Percentiles rank a stretch among this genome's conserved stretches.
phyloP scores from a whole-genome alignment of 2,329 filamentous ascomycete species.

The Byssothecium circinans region DNA sequence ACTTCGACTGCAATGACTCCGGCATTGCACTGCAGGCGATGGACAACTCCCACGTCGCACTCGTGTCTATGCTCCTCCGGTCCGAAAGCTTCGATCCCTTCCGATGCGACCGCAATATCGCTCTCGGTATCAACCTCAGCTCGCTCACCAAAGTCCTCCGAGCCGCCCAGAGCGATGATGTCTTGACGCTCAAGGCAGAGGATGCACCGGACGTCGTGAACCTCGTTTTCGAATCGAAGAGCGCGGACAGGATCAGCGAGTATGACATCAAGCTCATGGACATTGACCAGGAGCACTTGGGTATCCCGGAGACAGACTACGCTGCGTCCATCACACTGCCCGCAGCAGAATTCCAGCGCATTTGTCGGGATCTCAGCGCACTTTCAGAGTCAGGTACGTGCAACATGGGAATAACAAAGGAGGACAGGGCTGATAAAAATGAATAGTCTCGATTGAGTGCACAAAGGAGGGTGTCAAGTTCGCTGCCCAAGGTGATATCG shows the following conservation, averaged over 20 bases:
- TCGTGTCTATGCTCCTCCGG: conserved; percentile 98
- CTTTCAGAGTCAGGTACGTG: conserved; percentile 91
- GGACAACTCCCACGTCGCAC: conserved; percentile 99
- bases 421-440: conserved; percentile 23
- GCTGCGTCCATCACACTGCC: conserved; percentile 90
- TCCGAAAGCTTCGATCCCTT: conserved; percentile 92
- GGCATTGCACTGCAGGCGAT: conserved; percentile 98
- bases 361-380: conserved; percentile 86
- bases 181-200: conserved; percentile 95
- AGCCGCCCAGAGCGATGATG: conserved; percentile 89
- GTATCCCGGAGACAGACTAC: conserved; percentile 99
- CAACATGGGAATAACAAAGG: not conserved
- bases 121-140: conserved; percentile 93
- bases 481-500: conserved; percentile 89
- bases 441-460: conserved; percentile 88
- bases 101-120: conserved; percentile 98
- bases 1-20: conserved; percentile 99
- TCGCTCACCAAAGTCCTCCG: conserved; percentile 97
- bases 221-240: conserved; percentile 88
- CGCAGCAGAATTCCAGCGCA: conserved; percentile 85
- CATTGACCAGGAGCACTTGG: conserved; percentile 98
- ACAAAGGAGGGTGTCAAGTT: conserved; percentile 98
- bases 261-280: conserved; percentile 99
- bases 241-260: conserved; percentile 90
- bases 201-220: conserved; percentile 95